Conservation (phyloP, 306 rosid genomes). For the Quillaja saponaria region DNA sequence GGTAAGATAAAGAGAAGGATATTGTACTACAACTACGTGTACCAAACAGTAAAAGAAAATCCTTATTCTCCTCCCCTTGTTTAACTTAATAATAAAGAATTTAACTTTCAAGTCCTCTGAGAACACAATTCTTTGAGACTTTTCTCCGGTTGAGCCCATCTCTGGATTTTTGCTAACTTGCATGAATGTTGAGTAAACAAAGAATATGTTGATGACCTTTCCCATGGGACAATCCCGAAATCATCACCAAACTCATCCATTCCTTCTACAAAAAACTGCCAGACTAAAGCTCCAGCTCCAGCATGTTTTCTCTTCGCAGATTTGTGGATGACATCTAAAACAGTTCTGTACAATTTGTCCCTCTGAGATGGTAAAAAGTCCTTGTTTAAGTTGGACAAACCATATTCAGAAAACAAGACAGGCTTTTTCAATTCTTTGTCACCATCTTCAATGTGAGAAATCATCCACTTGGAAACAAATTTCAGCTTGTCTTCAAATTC, state of each 20-base stretch:
- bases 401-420: slow-evolving; percentile 86
- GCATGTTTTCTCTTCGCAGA: slow-evolving; percentile 74
- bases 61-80: slow-evolving; percentile 16
- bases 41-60: slow-evolving; percentile 25
- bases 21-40: slow-evolving; percentile 35
- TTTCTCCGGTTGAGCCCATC: slow-evolving; percentile 47
- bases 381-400: slow-evolving; percentile 64
- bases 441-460: slow-evolving; percentile 92
- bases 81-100: slow-evolving; percentile 8
- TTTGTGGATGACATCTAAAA: slow-evolving; percentile 62
- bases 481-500: slow-evolving; percentile 60
- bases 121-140: slow-evolving; percentile 56
- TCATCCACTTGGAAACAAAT: slow-evolving; percentile 87
- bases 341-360: slow-evolving; percentile 56
- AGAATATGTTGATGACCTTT: slow-evolving; percentile 49
- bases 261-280: slow-evolving; percentile 88
- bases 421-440: slow-evolving; percentile 74
- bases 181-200: slow-evolving; percentile 69
- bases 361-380: slow-evolving; percentile 58
- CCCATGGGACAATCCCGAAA: slow-evolving; percentile 81
- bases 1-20: slow-evolving; percentile 26
- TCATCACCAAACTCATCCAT: slow-evolving; percentile 78
- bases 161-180: slow-evolving; percentile 61
- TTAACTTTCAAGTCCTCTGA: slow-evolving; percentile 34
- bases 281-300: slow-evolving; percentile 80